phyloP scores from a whole-genome alignment of 768 basidiomycete genomes.

The Xerocomus brunneocitrinus region DNA sequence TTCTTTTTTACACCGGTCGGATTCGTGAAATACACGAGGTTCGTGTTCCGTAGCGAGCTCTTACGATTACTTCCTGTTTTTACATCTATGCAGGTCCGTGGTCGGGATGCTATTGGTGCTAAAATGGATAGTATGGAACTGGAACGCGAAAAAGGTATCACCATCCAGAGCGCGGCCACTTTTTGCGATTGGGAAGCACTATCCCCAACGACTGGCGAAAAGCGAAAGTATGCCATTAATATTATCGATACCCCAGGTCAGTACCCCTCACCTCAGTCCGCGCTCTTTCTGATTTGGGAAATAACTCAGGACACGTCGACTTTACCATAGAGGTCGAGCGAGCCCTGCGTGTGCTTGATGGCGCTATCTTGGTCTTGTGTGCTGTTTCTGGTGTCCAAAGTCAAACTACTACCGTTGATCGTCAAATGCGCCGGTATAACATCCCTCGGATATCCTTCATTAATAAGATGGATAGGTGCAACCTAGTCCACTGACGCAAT shows the following conservation, averaged over 20 bases:
- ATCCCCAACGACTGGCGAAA: constrained; percentile 53
- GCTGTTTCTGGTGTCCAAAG: constrained; percentile 96
- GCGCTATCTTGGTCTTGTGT: constrained; percentile 93
- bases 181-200: constrained; percentile 93
- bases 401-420: constrained; percentile 98
- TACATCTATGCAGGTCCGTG: constrained; percentile 60
- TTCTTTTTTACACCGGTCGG: constrained; percentile 93
- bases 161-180: constrained; percentile 97
- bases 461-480: constrained; percentile 96
- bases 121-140: constrained; percentile 99
- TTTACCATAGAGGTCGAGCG: constrained; percentile 99
- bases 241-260: constrained; percentile 97
- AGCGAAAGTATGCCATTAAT: constrained; percentile 88
- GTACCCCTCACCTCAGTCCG: not conserved
- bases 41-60: constrained; percentile 23
- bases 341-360: constrained; percentile 92
- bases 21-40: constrained; percentile 97
- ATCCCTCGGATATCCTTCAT: constrained; percentile 95
- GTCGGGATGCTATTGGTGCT: constrained; percentile 92
- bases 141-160: constrained; percentile 98
- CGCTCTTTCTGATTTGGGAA: not conserved
- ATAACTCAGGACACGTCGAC: constrained; percentile 86
- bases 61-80: not conserved
- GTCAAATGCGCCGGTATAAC: constrained; percentile 97
- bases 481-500: not conserved